Percentiles rank a stretch among this genome's conserved stretches.
Evolutionary conservation across 129 eudicot genomes (phyloP).

Genomic region (Flaveria bidentis): DNA sequence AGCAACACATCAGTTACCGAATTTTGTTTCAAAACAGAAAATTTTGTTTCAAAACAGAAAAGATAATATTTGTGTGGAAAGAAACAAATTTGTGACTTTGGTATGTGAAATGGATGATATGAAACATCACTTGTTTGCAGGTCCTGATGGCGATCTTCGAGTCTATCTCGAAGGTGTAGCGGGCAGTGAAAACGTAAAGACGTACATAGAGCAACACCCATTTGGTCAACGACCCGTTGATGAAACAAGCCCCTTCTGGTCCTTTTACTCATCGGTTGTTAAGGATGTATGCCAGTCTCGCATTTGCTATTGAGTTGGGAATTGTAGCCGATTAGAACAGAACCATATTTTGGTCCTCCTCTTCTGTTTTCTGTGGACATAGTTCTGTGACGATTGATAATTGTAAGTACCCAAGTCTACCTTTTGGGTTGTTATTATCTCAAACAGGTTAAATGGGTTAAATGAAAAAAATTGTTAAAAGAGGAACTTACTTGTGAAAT

Average conservation of each 20-base stretch:
- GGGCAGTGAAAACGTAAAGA: constrained; percentile 25
- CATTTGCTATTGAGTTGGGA: background rate
- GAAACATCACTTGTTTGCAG: constrained; percentile 36
- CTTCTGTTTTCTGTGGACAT: no score
- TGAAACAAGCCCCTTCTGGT: constrained; percentile 31
- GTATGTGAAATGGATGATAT: background rate
- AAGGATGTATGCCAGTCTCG: constrained; percentile 16
- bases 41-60: no score
- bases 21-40: no score
- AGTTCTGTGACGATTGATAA: no score
- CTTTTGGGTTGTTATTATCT: no score
- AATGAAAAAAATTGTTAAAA: no score
- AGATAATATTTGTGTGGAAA: background rate
- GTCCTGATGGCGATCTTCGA: constrained; percentile 83
- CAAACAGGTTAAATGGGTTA: no score
- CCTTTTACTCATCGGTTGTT: constrained; percentile 28
- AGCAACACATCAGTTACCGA: background rate
- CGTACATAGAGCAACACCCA: constrained; percentile 30
- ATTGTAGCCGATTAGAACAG: background rate
- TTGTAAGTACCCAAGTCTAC: no score
- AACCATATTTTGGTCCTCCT: no score
- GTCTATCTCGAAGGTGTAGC: constrained; percentile 65
- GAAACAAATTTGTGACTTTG: background rate
- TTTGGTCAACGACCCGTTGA: constrained; percentile 36
- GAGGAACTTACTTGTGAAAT: no score